phyloP scores from a whole-genome alignment of 1,284 basidiomycete species.

The Trichosporon inkin region DNA sequence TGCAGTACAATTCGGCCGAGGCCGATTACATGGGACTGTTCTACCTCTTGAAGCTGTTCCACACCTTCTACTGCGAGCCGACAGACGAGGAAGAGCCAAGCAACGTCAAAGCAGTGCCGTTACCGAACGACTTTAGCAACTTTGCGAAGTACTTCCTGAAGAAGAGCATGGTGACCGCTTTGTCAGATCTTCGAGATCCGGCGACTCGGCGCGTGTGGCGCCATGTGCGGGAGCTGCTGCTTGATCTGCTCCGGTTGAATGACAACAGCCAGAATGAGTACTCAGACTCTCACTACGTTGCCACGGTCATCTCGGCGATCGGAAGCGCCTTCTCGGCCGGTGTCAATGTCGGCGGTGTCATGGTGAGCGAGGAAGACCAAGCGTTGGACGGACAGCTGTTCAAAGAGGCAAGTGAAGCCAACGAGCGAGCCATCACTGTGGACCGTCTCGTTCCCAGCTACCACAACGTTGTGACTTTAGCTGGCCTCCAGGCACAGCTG shows the following conservation, averaged over 20 bases:
- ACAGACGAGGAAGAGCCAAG: slow-evolving; percentile 78
- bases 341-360: slow-evolving; percentile 19
- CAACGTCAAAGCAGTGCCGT: slow-evolving; percentile 76
- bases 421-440: slow-evolving; percentile 89
- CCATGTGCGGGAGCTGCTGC: slow-evolving; percentile 82
- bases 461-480: slow-evolving; percentile 89
- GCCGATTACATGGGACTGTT: slow-evolving; percentile 71
- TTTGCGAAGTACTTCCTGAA: slow-evolving; percentile 90
- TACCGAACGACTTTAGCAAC: slow-evolving; percentile 90
- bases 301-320: slow-evolving; percentile 76
- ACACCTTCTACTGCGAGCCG: slow-evolving; percentile 82
- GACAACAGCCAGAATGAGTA: slow-evolving; percentile 92
- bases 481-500: slow-evolving; percentile 81
- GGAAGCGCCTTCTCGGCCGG: slow-evolving; percentile 52
- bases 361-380: slow-evolving; percentile 18
- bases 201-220: slow-evolving; percentile 57
- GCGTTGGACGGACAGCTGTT: slow-evolving; percentile 54
- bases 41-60: slow-evolving; percentile 90
- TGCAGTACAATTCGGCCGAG: slow-evolving; percentile 39
- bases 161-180: slow-evolving; percentile 53
- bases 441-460: slow-evolving; percentile 91
- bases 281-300: slow-evolving; percentile 87
- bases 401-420: slow-evolving; percentile 68
- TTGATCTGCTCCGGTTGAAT: slow-evolving; percentile 86
- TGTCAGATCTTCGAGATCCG: slow-evolving; percentile 39